phyloP scores from a whole-genome alignment of 768 basidiomycete species.

The Leccinum disarticulatum region DNA sequence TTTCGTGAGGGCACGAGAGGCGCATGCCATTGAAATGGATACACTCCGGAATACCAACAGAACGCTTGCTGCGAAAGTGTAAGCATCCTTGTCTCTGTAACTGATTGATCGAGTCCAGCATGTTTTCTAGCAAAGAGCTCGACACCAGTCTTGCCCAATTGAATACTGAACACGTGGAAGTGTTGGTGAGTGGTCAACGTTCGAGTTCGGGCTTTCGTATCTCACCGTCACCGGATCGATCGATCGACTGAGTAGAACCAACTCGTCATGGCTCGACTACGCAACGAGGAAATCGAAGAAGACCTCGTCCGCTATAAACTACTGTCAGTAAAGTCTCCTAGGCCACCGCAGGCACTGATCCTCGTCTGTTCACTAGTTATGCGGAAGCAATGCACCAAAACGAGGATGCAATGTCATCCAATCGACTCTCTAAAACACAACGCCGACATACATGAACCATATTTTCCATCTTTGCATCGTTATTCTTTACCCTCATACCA shows the following conservation, averaged over 20 bases:
- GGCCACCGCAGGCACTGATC: not conserved
- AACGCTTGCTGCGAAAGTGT: conserved; percentile 76
- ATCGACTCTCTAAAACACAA: conserved; percentile 48
- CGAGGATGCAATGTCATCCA: conserved; percentile 66
- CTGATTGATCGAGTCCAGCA: conserved; percentile 4
- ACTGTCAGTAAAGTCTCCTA: conserved; percentile 44
- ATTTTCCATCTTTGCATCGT: not conserved
- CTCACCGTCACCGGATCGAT: conserved; percentile 23
- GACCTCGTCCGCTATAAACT: conserved; percentile 95
- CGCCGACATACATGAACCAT: conserved; percentile 11
- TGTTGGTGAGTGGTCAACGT: conserved; percentile 47
- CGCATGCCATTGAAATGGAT: conserved; percentile 84
- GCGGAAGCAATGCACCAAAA: conserved; percentile 80
- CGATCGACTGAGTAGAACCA: conserved; percentile 64
- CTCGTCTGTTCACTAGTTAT: conserved; percentile 34
- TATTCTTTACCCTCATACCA: conserved; percentile 16
- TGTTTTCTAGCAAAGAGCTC: conserved; percentile 63
- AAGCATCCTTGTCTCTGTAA: conserved; percentile 31
- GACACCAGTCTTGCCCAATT: conserved; percentile 78
- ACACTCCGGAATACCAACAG: conserved; percentile 79
- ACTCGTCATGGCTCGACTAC: conserved; percentile 83
- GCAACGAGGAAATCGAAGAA: conserved; percentile 90
- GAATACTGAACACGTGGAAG: conserved; percentile 78
- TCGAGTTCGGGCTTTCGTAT: conserved; percentile 13
- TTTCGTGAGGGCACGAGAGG: conserved; percentile 69